phyloP scores from a whole-genome alignment of 106 monocot species.

The Phalaenopsis equestris region DNA sequence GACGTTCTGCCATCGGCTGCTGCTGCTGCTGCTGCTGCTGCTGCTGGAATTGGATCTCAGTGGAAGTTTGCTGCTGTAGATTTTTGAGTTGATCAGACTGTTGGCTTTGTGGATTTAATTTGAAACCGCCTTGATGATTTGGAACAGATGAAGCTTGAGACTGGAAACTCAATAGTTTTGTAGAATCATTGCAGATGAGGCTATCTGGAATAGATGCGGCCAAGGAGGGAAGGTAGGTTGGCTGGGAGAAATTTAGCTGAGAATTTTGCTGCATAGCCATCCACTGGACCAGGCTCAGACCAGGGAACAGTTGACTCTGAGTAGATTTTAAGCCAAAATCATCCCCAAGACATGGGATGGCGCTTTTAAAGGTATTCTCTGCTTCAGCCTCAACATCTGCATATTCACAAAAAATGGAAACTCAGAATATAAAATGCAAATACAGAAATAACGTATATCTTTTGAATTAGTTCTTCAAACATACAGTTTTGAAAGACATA shows the following conservation, averaged over 20 bases:
- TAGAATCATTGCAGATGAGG: conserved; percentile 27
- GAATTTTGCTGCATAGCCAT: conserved; percentile 79
- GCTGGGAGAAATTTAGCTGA: conserved; percentile 32
- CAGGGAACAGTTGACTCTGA: conserved; percentile 50
- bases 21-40: conserved; percentile 21
- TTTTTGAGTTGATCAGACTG: conserved; percentile 25
- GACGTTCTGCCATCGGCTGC: neutral
- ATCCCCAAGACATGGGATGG: conserved; percentile 73
- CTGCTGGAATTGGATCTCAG: conserved; percentile 16
- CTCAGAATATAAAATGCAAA: neutral
- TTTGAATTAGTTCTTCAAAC: too few species aligned
- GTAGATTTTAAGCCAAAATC: conserved; percentile 51
- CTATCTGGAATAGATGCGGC: conserved; percentile 26
- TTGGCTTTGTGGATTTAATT: conserved; percentile 32
- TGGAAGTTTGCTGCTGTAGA: conserved; percentile 14
- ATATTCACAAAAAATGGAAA: neutral
- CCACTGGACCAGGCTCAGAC: conserved; percentile 81
- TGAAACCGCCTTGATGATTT: conserved; percentile 35
- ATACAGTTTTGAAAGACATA: too few species aligned
- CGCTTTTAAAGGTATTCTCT: conserved; percentile 50
- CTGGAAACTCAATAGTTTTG: conserved; percentile 53
- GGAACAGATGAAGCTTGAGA: conserved; percentile 23
- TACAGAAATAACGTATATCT: neutral
- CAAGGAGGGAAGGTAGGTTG: conserved; percentile 33
- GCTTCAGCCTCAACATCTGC: conserved; percentile 58